These are phyloP conservation scores for Linum trigynum DNA, from an alignment of 345 rosid species.

Conservation along the genomic window DNA sequence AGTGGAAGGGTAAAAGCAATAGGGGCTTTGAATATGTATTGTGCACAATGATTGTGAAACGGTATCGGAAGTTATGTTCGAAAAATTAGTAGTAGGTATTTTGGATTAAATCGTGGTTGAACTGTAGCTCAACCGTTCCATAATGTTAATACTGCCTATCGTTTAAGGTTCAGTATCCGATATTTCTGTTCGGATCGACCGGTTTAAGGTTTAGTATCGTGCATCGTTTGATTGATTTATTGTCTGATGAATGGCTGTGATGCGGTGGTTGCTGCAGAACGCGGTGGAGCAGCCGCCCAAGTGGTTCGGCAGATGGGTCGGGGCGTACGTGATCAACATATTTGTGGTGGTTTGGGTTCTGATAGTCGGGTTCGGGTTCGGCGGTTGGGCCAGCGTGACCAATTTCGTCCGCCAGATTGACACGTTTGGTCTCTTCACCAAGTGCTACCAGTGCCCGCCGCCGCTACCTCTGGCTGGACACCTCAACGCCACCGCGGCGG, in stretches of 20 bases:
- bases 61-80: too few species aligned
- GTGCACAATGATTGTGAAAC: too few species aligned
- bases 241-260: constrained; percentile 14
- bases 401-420: constrained; percentile 90
- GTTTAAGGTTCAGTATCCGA: too few species aligned
- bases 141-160: too few species aligned
- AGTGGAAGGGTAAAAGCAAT: too few species aligned
- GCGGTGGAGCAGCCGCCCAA: constrained; percentile 88
- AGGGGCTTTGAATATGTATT: too few species aligned
- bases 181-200: neutral
- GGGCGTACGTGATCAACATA: constrained; percentile 63
- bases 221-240: constrained; percentile 2
- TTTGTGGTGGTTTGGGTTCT: constrained; percentile 90
- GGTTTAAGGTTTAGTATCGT: neutral
- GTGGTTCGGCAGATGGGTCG: constrained; percentile 74
- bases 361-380: constrained; percentile 87
- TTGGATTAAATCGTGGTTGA: too few species aligned
- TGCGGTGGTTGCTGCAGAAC: constrained; percentile 38
- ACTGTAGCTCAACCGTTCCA: too few species aligned
- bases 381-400: constrained; percentile 90
- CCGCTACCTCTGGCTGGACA: constrained; percentile 24
- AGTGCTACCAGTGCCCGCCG: constrained; percentile 87
- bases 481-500: constrained; percentile 31
- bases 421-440: constrained; percentile 90
- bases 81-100: too few species aligned